Conservation (phyloP, 2,329 filamentous ascomycete species). For the Nothophaeocryptopus gaeumannii region DNA sequence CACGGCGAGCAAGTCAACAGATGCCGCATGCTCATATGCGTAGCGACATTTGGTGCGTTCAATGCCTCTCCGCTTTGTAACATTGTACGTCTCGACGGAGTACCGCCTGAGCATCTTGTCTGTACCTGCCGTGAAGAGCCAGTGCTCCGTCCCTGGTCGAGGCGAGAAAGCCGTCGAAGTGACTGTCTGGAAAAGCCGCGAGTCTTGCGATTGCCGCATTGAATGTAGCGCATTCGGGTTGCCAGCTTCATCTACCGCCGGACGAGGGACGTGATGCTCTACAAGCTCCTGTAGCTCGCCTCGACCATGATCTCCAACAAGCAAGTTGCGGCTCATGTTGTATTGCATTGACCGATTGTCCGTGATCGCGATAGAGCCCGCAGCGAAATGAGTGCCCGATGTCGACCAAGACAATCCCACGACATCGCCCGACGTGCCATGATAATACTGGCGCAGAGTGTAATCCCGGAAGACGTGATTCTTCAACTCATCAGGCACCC, state of each 20-base stretch:
- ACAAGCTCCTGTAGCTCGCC: slow-evolving; percentile 52
- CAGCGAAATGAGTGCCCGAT: slow-evolving; percentile 54
- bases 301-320: slow-evolving; percentile 48
- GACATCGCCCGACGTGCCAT: slow-evolving; percentile 59
- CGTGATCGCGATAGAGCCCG: slow-evolving; percentile 55
- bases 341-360: slow-evolving; percentile 59
- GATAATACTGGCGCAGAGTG: slow-evolving; percentile 49
- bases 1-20: slow-evolving; percentile 52
- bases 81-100: not conserved
- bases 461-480: slow-evolving; percentile 41
- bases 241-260: slow-evolving; percentile 35
- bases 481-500: slow-evolving; percentile 26
- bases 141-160: slow-evolving; percentile 22
- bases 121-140: slow-evolving; percentile 48
- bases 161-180: slow-evolving; percentile 53
- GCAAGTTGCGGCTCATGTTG: slow-evolving; percentile 57
- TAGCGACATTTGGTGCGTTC: slow-evolving; percentile 13
- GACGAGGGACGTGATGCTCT: slow-evolving; percentile 50
- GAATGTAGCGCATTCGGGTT: slow-evolving; percentile 44
- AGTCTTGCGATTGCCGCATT: slow-evolving; percentile 51
- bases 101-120: slow-evolving; percentile 50
- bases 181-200: slow-evolving; percentile 56
- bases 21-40: slow-evolving; percentile 44
- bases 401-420: slow-evolving; percentile 56
- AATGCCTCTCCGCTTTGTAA: slow-evolving; percentile 16